These are phyloP conservation scores for Tetracladium setigerum DNA, from an alignment of 495 filamentous ascomycete genomes.

Conservation along the genomic window DNA sequence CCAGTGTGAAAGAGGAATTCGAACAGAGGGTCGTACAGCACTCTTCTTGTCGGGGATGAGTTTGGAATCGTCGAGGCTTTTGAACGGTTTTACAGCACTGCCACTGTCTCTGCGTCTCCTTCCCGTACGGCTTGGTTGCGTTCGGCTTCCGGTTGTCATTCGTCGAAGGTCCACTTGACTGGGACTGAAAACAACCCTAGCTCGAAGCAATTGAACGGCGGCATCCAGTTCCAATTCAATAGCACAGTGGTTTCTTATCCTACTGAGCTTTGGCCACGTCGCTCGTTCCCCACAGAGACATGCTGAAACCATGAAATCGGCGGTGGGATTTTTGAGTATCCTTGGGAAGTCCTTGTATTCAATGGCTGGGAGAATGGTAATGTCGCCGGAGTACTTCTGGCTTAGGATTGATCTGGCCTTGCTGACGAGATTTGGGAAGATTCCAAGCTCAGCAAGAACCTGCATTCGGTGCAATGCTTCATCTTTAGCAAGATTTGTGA, in stretches of 20 bases:
- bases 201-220: slow-evolving; percentile 69
- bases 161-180: slow-evolving; percentile 56
- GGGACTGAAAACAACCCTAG: slow-evolving; percentile 72
- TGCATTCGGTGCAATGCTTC: slow-evolving; percentile 78
- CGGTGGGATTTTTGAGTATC: slow-evolving; percentile 78
- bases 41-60: background rate
- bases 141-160: slow-evolving; percentile 25
- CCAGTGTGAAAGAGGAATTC: slow-evolving; percentile 11
- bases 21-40: slow-evolving; percentile 12
- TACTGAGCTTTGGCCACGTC: slow-evolving; percentile 82
- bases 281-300: slow-evolving; percentile 73
- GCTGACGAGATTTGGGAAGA: slow-evolving; percentile 73
- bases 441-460: slow-evolving; percentile 70
- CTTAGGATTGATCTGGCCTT: slow-evolving; percentile 75
- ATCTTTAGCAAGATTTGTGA: slow-evolving; percentile 70
- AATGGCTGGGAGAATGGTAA: slow-evolving; percentile 84
- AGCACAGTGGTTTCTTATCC: slow-evolving; percentile 74
- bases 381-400: slow-evolving; percentile 91
- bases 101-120: slow-evolving; percentile 13
- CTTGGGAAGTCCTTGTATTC: slow-evolving; percentile 63
- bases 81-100: background rate
- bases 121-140: background rate
- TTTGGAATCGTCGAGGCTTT: too few species aligned
- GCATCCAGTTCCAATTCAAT: slow-evolving; percentile 82
- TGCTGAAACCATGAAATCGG: slow-evolving; percentile 78